These are phyloP conservation scores for Candida parachauliodes DNA, from an alignment of 805 yeast species.

Conservation along the genomic window DNA sequence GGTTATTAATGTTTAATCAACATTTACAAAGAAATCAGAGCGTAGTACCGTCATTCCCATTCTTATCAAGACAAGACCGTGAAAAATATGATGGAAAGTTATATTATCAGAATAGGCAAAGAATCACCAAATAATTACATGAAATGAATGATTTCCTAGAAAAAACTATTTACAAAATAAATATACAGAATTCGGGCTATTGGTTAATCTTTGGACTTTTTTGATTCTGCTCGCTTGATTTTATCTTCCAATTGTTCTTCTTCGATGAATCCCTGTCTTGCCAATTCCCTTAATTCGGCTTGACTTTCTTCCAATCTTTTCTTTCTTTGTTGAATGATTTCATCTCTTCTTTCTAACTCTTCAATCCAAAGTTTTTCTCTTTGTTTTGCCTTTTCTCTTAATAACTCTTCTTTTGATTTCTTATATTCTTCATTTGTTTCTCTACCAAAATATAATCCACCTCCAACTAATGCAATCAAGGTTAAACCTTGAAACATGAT, in stretches of 20 bases:
- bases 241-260: slow-evolving; percentile 3
- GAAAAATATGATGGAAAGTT: slow-evolving; percentile 11
- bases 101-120: slow-evolving; percentile 3
- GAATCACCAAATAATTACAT: background rate
- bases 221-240: slow-evolving; percentile 1
- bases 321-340: slow-evolving; percentile 62
- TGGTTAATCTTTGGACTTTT: background rate
- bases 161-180: background rate
- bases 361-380: slow-evolving; percentile 89
- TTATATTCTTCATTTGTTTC: slow-evolving; percentile 39
- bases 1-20: slow-evolving; percentile 17
- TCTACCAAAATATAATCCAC: slow-evolving; percentile 66
- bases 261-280: slow-evolving; percentile 32
- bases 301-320: slow-evolving; percentile 63
- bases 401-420: slow-evolving; percentile 57
- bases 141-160: background rate
- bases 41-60: slow-evolving; percentile 16
- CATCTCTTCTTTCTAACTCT: slow-evolving; percentile 84
- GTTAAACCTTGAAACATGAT: slow-evolving; percentile 85
- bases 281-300: slow-evolving; percentile 33
- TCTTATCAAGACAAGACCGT: slow-evolving; percentile 14
- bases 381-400: slow-evolving; percentile 74
- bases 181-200: background rate
- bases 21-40: slow-evolving; percentile 13
- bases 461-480: slow-evolving; percentile 74